phyloP scores from a whole-genome alignment of 352 stramenopile species.

The Phytophthora cajani region DNA sequence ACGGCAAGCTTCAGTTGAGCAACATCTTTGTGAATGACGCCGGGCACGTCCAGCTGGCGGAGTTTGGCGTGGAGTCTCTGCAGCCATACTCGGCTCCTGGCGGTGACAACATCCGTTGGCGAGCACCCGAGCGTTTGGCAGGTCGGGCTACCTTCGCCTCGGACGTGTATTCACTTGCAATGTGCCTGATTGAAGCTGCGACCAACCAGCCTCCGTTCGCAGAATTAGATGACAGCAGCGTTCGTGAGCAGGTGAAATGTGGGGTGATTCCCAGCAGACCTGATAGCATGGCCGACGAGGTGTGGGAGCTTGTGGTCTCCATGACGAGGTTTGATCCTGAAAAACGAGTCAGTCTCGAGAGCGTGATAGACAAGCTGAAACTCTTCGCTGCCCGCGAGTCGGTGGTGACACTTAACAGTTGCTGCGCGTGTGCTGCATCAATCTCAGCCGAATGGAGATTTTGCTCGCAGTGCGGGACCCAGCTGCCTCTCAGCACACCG shows the following conservation, averaged over 20 bases:
- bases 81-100: neutral
- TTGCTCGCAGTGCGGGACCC: neutral
- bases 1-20: neutral
- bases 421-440: neutral
- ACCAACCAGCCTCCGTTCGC: neutral
- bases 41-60: neutral
- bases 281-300: neutral
- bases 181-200: neutral
- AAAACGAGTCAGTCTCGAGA: neutral
- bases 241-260: neutral
- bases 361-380: neutral
- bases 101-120: neutral
- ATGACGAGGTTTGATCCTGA: neutral
- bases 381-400: neutral
- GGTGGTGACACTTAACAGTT: neutral
- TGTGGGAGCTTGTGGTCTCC: neutral
- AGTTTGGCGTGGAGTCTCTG: neutral
- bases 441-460: neutral
- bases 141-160: neutral
- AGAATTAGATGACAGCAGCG: neutral
- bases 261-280: neutral
- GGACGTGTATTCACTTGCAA: neutral
- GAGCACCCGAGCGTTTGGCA: neutral
- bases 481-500: neutral
- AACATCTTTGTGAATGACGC: neutral